These are phyloP conservation scores for Limnanthes douglasii DNA, from an alignment of 345 rosid species.

Conservation along the genomic window DNA sequence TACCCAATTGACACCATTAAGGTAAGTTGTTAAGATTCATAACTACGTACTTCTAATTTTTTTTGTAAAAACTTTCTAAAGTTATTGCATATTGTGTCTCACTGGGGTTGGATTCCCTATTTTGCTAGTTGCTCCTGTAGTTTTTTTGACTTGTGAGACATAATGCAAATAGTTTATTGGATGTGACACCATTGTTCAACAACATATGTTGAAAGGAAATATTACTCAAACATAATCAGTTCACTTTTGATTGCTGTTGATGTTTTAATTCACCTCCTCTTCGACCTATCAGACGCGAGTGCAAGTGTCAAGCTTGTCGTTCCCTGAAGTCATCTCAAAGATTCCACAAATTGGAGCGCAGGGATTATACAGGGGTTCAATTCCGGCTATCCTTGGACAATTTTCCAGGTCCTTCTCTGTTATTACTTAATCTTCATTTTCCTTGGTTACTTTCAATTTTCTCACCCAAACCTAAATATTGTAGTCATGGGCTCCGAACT, in stretches of 20 bases:
- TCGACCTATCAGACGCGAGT: slow-evolving; percentile 64
- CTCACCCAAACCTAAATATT: no score
- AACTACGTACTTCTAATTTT: slow-evolving; percentile 2
- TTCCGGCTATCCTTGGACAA: slow-evolving; percentile 94
- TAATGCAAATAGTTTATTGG: no score
- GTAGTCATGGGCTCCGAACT: slow-evolving; percentile 90
- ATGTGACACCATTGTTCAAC: no score
- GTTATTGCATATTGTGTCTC: no score
- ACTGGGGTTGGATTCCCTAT: no score
- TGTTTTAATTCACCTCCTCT: slow-evolving; percentile 7
- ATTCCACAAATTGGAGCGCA: slow-evolving; percentile 82
- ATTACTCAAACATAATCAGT: no score
- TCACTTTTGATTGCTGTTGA: slow-evolving; percentile 1
- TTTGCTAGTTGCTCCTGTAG: slow-evolving; percentile 1
- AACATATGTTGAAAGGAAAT: no score
- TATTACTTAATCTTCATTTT: slow-evolving; percentile 3
- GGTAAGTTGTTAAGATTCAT: slow-evolving; percentile 19
- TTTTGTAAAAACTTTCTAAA: not conserved
- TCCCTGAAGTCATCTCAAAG: slow-evolving; percentile 76
- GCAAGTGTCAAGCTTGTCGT: slow-evolving; percentile 80
- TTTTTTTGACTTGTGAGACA: no score
- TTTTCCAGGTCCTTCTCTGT: slow-evolving; percentile 59
- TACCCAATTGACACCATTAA: slow-evolving; percentile 88
- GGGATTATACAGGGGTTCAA: slow-evolving; percentile 85
- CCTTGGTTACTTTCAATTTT: slow-evolving; percentile 6